phyloP scores from a whole-genome alignment of 352 stramenopile genomes.

The Elongisporangium undulatum region DNA sequence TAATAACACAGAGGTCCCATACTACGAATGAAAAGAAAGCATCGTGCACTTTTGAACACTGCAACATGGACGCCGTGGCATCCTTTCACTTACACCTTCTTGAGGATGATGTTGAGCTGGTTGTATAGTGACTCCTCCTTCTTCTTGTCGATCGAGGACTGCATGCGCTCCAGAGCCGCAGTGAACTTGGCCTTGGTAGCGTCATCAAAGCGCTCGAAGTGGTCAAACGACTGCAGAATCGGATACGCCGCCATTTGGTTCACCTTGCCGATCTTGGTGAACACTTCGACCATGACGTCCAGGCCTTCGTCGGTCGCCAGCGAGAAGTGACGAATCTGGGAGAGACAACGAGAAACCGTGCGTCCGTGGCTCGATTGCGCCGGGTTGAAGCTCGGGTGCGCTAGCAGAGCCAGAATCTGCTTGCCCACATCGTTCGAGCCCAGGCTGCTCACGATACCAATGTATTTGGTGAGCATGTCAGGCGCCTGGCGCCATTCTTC shows the following conservation, averaged over 20 bases:
- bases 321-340: slow-evolving; percentile 72
- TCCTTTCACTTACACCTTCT: slow-evolving; percentile 54
- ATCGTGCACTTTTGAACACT: not conserved
- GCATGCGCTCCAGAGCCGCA: slow-evolving; percentile 56
- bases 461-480: slow-evolving; percentile 81
- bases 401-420: slow-evolving; percentile 64
- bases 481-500: slow-evolving; percentile 65
- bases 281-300: slow-evolving; percentile 64
- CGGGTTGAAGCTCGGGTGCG: slow-evolving; percentile 71
- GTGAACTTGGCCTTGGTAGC: slow-evolving; percentile 52
- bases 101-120: slow-evolving; percentile 82
- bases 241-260: slow-evolving; percentile 85
- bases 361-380: slow-evolving; percentile 69
- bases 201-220: slow-evolving; percentile 66
- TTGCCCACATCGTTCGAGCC: slow-evolving; percentile 57
- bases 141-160: slow-evolving; percentile 74
- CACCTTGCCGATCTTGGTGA: slow-evolving; percentile 77
- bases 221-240: slow-evolving; percentile 76
- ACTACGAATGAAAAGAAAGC: not conserved
- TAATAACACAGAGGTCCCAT: not conserved
- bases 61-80: not conserved
- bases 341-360: slow-evolving; percentile 55
- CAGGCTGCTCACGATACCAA: slow-evolving; percentile 65
- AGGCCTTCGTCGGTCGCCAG: slow-evolving; percentile 71
- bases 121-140: slow-evolving; percentile 83